These are phyloP conservation scores for Gautieria morchelliformis DNA, from an alignment of 768 basidiomycete species.

Conservation along the genomic window DNA sequence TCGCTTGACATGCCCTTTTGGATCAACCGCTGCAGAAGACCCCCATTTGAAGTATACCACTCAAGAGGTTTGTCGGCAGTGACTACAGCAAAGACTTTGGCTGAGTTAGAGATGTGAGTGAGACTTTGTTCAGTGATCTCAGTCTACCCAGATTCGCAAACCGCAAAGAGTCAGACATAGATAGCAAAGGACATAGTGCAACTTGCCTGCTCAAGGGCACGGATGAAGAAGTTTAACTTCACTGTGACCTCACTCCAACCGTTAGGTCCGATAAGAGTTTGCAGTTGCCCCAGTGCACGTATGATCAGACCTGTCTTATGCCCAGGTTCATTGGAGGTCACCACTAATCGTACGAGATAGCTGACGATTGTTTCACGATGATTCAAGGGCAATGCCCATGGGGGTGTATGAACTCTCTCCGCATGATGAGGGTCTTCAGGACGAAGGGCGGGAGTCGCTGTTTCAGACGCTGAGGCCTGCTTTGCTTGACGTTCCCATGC, in stretches of 20 bases:
- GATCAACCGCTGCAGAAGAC: constrained; percentile 69
- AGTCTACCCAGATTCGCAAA: constrained; percentile 32
- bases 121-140: constrained; percentile 66
- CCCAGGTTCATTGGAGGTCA: constrained; percentile 50
- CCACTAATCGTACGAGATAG: constrained; percentile 88
- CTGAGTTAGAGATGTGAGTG: constrained; percentile 64
- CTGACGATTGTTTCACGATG: constrained; percentile 89
- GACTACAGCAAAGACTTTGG: constrained; percentile 83
- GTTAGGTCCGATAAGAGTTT: constrained; percentile 67
- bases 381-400: constrained; percentile 68
- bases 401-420: constrained; percentile 14
- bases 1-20: constrained; percentile 81
- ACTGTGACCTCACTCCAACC: constrained; percentile 91
- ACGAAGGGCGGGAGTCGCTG: background rate
- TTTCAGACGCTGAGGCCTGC: constrained; percentile 11
- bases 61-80: constrained; percentile 70
- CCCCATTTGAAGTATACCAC: constrained; percentile 71
- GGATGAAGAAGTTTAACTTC: constrained; percentile 82
- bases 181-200: background rate
- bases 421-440: constrained; percentile 2
- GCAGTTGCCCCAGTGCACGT: constrained; percentile 56
- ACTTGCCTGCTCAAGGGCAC: constrained; percentile 71
- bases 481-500: constrained; percentile 79
- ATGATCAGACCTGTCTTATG: constrained; percentile 39
- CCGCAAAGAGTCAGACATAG: background rate